Percentiles rank a stretch among this genome's conserved stretches.
Conservation (phyloP, 169 alveolate species). For the Plasmodium chabaudi region DNA sequence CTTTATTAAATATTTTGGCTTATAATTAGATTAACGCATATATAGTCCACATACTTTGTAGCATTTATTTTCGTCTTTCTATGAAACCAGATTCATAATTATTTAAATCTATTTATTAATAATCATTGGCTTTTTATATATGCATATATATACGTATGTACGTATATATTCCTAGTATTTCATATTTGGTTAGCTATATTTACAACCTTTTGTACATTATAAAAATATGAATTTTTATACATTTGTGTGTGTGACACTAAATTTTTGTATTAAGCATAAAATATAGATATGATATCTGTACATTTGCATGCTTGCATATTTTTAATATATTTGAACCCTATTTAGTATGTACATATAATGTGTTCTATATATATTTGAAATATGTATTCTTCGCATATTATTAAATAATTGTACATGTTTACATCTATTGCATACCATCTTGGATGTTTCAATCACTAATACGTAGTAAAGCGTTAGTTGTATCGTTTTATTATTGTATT, state of each 20-base stretch:
- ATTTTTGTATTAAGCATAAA: slow-evolving; percentile 17
- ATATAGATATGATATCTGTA: background rate
- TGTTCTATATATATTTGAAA: background rate
- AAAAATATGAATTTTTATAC: slow-evolving; percentile 1
- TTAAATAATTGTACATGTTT: no score
- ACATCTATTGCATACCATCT: no score
- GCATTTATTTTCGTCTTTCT: background rate
- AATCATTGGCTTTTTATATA: background rate
- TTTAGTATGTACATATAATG: background rate
- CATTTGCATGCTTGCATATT: background rate
- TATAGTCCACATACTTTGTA: no score
- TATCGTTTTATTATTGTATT: no score
- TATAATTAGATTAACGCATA: background rate
- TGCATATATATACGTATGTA: background rate
- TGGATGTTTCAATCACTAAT: no score
- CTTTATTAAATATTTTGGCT: background rate
- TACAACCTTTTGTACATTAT: background rate
- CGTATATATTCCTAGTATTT: background rate
- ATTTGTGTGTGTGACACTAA: background rate
- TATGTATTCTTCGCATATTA: background rate
- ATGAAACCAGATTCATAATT: background rate
- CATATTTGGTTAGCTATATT: background rate
- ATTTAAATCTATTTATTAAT: background rate
- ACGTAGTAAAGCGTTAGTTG: no score
- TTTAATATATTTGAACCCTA: background rate